These are phyloP conservation scores for Cercophora scortea DNA, from an alignment of 495 filamentous ascomycete species.

Conservation along the genomic window DNA sequence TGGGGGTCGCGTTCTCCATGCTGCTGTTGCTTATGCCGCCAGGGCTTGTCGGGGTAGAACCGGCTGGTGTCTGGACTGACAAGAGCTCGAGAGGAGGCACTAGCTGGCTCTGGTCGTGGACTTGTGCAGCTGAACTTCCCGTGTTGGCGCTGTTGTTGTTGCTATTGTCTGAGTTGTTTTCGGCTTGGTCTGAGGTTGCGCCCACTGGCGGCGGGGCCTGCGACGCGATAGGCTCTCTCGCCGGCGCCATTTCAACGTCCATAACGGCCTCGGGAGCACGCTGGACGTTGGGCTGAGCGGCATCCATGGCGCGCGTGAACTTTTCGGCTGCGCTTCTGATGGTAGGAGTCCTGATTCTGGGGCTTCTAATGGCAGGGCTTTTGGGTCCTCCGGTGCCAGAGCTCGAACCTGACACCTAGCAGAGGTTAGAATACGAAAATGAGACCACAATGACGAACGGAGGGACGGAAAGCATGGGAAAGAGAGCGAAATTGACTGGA, in stretches of 20 bases:
- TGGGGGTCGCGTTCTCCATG: background rate
- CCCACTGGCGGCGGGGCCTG: too few species aligned
- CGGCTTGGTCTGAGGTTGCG: too few species aligned
- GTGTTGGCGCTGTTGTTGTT: background rate
- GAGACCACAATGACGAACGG: background rate
- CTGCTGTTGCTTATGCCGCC: background rate
- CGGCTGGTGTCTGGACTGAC: background rate
- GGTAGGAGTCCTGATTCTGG: too few species aligned
- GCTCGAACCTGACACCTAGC: background rate
- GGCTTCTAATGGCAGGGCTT: background rate
- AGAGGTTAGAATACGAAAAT: background rate
- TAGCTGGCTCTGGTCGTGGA: background rate
- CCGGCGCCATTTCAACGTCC: too few species aligned
- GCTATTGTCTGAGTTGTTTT: background rate
- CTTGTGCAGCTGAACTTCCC: background rate
- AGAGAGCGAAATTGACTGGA: background rate
- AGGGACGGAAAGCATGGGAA: background rate
- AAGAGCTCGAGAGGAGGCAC: background rate
- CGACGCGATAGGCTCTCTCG: too few species aligned
- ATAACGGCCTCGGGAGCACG: too few species aligned
- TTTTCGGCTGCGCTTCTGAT: too few species aligned
- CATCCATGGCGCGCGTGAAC: too few species aligned
- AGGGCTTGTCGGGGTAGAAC: background rate
- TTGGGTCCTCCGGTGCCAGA: background rate
- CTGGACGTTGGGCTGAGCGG: too few species aligned